A percentile compares a stretch with the other conserved stretches of the same genome.
phyloP scores from a whole-genome alignment of 352 stramenopile genomes.

The Phytopythium mirpurense region DNA sequence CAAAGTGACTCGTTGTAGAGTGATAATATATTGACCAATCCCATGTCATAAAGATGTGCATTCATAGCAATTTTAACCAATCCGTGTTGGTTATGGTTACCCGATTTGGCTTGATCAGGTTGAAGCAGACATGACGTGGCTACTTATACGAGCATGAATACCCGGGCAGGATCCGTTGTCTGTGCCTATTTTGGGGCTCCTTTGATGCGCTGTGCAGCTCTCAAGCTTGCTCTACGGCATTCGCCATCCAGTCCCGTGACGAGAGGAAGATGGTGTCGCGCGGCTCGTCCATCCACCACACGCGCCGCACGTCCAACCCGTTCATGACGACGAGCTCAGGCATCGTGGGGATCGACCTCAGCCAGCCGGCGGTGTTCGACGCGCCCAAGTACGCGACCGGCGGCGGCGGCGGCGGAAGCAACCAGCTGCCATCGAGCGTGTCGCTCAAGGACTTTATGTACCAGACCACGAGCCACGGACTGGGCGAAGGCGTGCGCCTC shows the following conservation, averaged over 20 bases:
- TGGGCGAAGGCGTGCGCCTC: conserved; percentile 38
- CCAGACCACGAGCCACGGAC: conserved; percentile 51
- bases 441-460: conserved; percentile 76
- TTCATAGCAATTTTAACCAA: neutral
- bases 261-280: conserved; percentile 51
- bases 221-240: too few species aligned
- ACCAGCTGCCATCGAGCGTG: conserved; percentile 6
- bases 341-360: conserved; percentile 76
- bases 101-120: too few species aligned
- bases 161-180: too few species aligned
- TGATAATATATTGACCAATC: too few species aligned
- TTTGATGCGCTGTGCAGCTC: too few species aligned
- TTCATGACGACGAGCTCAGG: conserved; percentile 85
- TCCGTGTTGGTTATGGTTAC: too few species aligned
- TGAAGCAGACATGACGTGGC: too few species aligned
- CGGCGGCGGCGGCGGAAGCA: conserved; percentile 35
- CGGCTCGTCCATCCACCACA: conserved; percentile 70
- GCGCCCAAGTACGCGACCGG: conserved; percentile 36
- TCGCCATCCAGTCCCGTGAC: too few species aligned
- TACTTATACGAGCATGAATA: too few species aligned
- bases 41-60: too few species aligned
- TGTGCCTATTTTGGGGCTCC: neutral
- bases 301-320: conserved; percentile 59
- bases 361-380: conserved; percentile 61
- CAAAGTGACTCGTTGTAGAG: too few species aligned